Evolutionary conservation across 2,329 filamentous ascomycete species (phyloP).

Genomic region (Scedosporium minutisporum): DNA sequence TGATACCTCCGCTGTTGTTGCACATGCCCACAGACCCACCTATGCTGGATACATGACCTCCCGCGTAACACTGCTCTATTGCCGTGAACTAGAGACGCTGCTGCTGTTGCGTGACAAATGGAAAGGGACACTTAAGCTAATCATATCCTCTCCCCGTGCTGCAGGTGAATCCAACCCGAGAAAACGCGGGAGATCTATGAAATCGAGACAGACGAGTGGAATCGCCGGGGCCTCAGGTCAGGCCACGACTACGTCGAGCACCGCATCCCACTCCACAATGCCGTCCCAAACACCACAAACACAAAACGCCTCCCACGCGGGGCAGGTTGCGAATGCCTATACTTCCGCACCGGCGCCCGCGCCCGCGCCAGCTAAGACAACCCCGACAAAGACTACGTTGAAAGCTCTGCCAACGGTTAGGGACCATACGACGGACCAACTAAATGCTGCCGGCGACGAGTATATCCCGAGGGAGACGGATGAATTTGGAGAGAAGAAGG

Average conservation of each 20-base stretch:
- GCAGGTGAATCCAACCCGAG: slow-evolving; percentile 39
- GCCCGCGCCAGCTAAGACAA: slow-evolving; percentile 62
- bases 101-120: background rate
- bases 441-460: slow-evolving; percentile 82
- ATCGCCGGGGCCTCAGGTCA: slow-evolving; percentile 49
- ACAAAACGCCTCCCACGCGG: slow-evolving; percentile 34
- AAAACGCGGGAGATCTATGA: slow-evolving; percentile 55
- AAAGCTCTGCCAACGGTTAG: slow-evolving; percentile 93
- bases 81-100: background rate
- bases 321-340: slow-evolving; percentile 30
- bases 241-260: slow-evolving; percentile 16
- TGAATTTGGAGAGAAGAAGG: slow-evolving; percentile 89
- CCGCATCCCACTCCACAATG: slow-evolving; percentile 22
- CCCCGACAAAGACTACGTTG: slow-evolving; percentile 72
- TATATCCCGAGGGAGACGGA: slow-evolving; percentile 91
- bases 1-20: slow-evolving; percentile 26
- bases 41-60: background rate
- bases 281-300: slow-evolving; percentile 48
- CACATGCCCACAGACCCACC: slow-evolving; percentile 17
- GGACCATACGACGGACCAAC: slow-evolving; percentile 94
- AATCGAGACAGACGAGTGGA: slow-evolving; percentile 41
- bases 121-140: background rate
- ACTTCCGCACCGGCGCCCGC: slow-evolving; percentile 17
- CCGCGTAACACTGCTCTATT: slow-evolving; percentile 1
- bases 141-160: slow-evolving; percentile 15